These are phyloP conservation scores for Uronychia setigera DNA, from an alignment of 73 alveolate species.

Conservation along the genomic window DNA sequence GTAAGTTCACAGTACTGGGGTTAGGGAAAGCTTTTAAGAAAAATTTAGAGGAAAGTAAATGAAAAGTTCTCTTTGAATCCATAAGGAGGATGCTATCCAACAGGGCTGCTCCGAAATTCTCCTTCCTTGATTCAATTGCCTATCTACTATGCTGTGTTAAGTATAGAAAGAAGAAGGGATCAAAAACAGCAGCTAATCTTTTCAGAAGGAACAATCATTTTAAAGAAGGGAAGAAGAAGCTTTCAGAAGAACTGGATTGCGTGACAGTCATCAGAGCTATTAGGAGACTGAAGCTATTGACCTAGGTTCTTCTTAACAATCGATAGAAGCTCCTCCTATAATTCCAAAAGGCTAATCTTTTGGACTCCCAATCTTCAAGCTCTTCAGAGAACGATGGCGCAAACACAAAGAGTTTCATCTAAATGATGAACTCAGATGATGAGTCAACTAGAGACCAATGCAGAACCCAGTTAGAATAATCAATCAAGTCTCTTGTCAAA, in stretches of 20 bases:
- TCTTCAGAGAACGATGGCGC: slow-evolving; percentile 38
- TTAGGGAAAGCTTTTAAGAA: neutral
- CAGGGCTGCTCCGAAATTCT: neutral
- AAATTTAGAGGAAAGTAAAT: neutral
- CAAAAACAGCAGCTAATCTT: neutral
- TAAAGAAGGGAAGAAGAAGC: slow-evolving; percentile 23
- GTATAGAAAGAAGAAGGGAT: slow-evolving; percentile 6
- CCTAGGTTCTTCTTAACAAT: slow-evolving; percentile 12
- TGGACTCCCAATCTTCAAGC: slow-evolving; percentile 24
- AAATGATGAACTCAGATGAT: slow-evolving; percentile 14
- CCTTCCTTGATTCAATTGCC: neutral
- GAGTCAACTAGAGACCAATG: neutral
- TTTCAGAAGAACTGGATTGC: slow-evolving; percentile 38
- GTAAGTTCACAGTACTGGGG: neutral
- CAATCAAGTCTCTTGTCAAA: slow-evolving; percentile 7
- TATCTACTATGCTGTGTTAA: slow-evolving; percentile 9
- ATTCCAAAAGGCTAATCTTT: slow-evolving; percentile 18
- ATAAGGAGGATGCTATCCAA: neutral
- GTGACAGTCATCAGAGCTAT: slow-evolving; percentile 25
- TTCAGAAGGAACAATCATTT: slow-evolving; percentile 3
- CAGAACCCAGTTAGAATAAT: neutral
- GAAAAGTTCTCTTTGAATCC: neutral
- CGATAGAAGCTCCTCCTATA: slow-evolving; percentile 13
- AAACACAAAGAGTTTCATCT: slow-evolving; percentile 3
- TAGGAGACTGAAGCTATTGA: slow-evolving; percentile 22